A percentile compares a stretch with the other conserved stretches of the same genome.
phyloP scores from a whole-genome alignment of 371 early-diverging fungal genomes.

The Conidiobolus incongruus region DNA sequence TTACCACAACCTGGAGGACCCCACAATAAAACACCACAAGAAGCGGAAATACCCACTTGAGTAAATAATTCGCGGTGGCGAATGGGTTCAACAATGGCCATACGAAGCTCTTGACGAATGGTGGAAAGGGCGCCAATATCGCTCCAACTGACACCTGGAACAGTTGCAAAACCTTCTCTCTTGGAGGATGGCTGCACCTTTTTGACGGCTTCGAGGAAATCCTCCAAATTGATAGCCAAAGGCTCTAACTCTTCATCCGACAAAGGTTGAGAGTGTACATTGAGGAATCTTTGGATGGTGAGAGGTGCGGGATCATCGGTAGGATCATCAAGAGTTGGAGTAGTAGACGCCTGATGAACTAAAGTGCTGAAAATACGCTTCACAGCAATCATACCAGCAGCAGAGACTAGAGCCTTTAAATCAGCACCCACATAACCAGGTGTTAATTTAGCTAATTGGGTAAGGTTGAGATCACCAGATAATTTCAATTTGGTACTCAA shows the following conservation, averaged over 20 bases:
- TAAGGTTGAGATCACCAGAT: slow-evolving; percentile 71
- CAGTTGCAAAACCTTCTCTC: slow-evolving; percentile 96
- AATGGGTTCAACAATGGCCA: slow-evolving; percentile 94
- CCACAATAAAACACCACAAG: slow-evolving; percentile 93
- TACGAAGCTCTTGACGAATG: slow-evolving; percentile 82
- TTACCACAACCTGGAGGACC: slow-evolving; percentile 99
- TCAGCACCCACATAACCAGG: slow-evolving; percentile 99
- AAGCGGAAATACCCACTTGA: slow-evolving; percentile 75
- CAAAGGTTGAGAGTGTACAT: too few species aligned
- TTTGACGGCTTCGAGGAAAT: slow-evolving; percentile 72
- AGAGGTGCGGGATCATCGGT: too few species aligned
- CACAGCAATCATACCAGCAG: slow-evolving; percentile 94
- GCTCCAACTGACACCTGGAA: slow-evolving; percentile 86
- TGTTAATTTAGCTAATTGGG: slow-evolving; percentile 72
- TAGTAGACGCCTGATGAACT: too few species aligned
- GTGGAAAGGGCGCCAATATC: slow-evolving; percentile 81
- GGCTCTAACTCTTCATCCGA: too few species aligned
- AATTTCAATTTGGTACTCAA: slow-evolving; percentile 72
- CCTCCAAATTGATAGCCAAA: slow-evolving; percentile 62
- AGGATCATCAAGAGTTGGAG: too few species aligned
- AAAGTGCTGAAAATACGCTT: slow-evolving; percentile 63
- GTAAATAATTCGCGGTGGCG: slow-evolving; percentile 80
- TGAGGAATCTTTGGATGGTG: too few species aligned
- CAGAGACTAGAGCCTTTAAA: slow-evolving; percentile 82
- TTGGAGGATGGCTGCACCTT: slow-evolving; percentile 94